phyloP scores from a whole-genome alignment of 148 eudicot genomes.

The Rhododendron molle region DNA sequence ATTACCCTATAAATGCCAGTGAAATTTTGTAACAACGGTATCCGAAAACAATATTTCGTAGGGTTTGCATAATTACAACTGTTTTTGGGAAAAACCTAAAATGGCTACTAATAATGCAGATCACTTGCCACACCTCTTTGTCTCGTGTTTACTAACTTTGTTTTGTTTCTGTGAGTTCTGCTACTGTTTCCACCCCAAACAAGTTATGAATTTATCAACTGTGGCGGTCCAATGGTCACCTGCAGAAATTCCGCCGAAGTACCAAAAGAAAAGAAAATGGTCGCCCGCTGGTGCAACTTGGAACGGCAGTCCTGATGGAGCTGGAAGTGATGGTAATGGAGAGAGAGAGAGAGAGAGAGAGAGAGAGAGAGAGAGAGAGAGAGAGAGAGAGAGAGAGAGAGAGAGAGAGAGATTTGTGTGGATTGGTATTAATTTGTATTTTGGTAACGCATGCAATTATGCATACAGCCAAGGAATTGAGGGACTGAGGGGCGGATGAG shows the following conservation, averaged over 20 bases:
- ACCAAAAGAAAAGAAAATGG: constrained; percentile 16
- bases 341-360: too few species aligned
- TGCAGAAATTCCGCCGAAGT: too few species aligned
- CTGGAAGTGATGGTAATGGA: constrained; percentile 41
- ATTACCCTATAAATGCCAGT: background rate
- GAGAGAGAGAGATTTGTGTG: too few species aligned
- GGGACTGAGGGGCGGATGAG: too few species aligned
- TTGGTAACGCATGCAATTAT: too few species aligned
- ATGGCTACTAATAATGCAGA: background rate
- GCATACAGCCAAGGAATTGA: too few species aligned
- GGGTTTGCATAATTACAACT: background rate
- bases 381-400: too few species aligned
- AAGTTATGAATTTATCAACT: constrained; percentile 22
- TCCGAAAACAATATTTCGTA: background rate
- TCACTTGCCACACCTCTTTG: constrained; percentile 8
- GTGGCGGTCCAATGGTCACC: constrained; percentile 24
- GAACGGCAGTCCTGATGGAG: constrained; percentile 40
- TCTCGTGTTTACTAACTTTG: constrained; percentile 4
- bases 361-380: too few species aligned
- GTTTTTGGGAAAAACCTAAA: background rate
- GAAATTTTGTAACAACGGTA: background rate
- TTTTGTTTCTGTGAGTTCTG: constrained; percentile 12
- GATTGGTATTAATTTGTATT: too few species aligned
- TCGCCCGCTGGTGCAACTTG: constrained; percentile 34
- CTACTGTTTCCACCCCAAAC: constrained; percentile 17